Percentiles rank a stretch among this genome's conserved stretches.
Conservation (phyloP, 1,284 basidiomycete genomes). For the Irpex rosettiformis region DNA sequence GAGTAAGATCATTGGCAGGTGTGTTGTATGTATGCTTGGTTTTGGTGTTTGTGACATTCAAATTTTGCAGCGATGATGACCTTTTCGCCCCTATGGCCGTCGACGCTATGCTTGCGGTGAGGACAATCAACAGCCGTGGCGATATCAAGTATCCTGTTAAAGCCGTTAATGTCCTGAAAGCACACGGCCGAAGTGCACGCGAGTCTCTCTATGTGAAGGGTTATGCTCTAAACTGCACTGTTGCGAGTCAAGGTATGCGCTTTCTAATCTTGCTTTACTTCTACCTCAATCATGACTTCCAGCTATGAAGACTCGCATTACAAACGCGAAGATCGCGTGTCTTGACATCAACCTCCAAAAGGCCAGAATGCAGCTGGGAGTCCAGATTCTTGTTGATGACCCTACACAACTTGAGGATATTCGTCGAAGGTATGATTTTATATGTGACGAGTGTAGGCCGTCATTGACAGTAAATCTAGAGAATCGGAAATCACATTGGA, state of each 20-base stretch:
- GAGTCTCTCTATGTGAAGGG: conserved; percentile 96
- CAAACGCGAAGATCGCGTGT: conserved; percentile 95
- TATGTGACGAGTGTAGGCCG: background rate
- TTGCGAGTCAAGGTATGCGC: conserved; percentile 89
- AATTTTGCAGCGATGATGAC: conserved; percentile 83
- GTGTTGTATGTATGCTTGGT: conserved; percentile 32
- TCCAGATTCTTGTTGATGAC: conserved; percentile 97
- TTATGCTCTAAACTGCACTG: conserved; percentile 98
- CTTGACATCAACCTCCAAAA: conserved; percentile 99
- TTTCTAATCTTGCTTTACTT: background rate
- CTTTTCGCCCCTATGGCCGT: conserved; percentile 98
- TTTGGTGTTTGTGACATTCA: conserved; percentile 6
- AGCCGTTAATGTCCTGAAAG: conserved; percentile 99
- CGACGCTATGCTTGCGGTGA: conserved; percentile 98
- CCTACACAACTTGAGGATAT: conserved; percentile 97
- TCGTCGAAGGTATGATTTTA: conserved; percentile 65
- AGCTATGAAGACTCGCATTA: conserved; percentile 98
- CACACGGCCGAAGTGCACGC: conserved; percentile 93
- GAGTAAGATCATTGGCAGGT: conserved; percentile 98
- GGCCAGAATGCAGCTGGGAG: conserved; percentile 95
- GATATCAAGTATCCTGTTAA: conserved; percentile 99
- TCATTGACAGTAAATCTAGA: conserved; percentile 37
- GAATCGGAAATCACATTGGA: conserved; percentile 97
- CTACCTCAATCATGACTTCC: background rate
- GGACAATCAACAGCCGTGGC: conserved; percentile 90